Conservation (phyloP, 1,139 yeast species). For the Nadsonia starkeyi-henricii region DNA sequence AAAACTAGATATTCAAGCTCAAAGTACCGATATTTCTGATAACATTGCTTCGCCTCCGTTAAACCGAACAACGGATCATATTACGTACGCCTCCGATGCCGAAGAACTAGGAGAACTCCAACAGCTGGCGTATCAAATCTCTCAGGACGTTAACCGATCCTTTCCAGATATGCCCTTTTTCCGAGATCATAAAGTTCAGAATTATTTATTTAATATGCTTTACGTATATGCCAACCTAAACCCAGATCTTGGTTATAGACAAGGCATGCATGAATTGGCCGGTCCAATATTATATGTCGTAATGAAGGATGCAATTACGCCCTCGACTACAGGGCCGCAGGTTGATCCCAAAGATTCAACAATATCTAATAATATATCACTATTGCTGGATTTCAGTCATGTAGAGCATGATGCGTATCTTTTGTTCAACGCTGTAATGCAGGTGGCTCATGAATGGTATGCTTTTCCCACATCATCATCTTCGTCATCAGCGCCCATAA, state of each 20-base stretch:
- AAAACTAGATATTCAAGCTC: slow-evolving; percentile 1
- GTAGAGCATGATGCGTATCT: slow-evolving; percentile 21
- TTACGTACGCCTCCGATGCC: not conserved
- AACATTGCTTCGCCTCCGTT: not conserved
- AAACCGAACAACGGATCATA: not conserved
- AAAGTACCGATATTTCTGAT: no score
- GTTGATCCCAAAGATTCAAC: slow-evolving; percentile 1
- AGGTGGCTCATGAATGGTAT: slow-evolving; percentile 21
- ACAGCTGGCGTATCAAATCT: slow-evolving; percentile 14
- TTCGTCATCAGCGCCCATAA: slow-evolving; percentile 17
- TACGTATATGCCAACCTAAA: slow-evolving; percentile 41
- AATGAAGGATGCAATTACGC: slow-evolving; percentile 10
- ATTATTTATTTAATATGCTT: slow-evolving; percentile 31
- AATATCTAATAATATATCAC: slow-evolving; percentile 1
- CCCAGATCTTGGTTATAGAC: slow-evolving; percentile 39
- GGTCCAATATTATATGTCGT: slow-evolving; percentile 31
- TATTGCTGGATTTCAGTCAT: slow-evolving; percentile 4
- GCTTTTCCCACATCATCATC: slow-evolving; percentile 10
- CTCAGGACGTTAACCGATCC: slow-evolving; percentile 39
- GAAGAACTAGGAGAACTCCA: slow-evolving; percentile 8
- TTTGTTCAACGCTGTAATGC: slow-evolving; percentile 22
- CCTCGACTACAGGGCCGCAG: slow-evolving; percentile 4
- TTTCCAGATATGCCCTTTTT: slow-evolving; percentile 44
- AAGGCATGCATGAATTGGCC: slow-evolving; percentile 48
- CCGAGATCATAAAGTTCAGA: slow-evolving; percentile 20